Percentiles rank a stretch among this genome's conserved stretches.
Conservation (phyloP, 306 rosid species). For the Oemleria cerasiformis region DNA sequence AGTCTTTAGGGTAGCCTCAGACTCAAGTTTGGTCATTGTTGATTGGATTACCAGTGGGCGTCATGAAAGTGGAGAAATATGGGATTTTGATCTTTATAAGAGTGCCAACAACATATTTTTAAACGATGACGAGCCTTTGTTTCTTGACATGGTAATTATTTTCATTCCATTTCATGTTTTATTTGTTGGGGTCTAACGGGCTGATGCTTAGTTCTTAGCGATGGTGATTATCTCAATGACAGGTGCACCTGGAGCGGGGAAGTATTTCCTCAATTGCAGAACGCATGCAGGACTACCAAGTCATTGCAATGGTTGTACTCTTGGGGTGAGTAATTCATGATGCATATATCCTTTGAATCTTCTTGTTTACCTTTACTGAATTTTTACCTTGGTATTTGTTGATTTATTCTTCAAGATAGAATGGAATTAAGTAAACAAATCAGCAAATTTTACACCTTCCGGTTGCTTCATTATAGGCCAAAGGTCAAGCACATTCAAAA, state of each 20-base stretch:
- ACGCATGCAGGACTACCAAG: conserved; percentile 80
- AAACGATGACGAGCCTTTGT: conserved; percentile 70
- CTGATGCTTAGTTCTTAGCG: neutral
- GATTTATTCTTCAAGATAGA: neutral
- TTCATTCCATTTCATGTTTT: conserved; percentile 8
- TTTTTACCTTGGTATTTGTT: neutral
- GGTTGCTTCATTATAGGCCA: conserved; percentile 52
- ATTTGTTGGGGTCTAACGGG: neutral
- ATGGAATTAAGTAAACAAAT: neutral
- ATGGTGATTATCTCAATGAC: conserved; percentile 6
- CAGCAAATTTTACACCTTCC: conserved; percentile 4
- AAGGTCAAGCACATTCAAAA: conserved; percentile 64
- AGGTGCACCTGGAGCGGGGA: conserved; percentile 71
- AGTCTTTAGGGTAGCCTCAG: conserved; percentile 52
- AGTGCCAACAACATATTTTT: conserved; percentile 71
- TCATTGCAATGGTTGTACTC: conserved; percentile 78
- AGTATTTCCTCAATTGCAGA: conserved; percentile 41
- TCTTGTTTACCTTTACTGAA: conserved; percentile 6
- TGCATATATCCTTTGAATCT: conserved; percentile 4
- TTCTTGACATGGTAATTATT: conserved; percentile 69
- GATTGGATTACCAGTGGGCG: conserved; percentile 99
- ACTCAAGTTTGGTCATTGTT: conserved; percentile 81
- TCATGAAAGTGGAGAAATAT: conserved; percentile 83
- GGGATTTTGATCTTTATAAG: conserved; percentile 84
- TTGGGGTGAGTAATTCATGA: conserved; percentile 57